Base-by-base conservation (phyloP, 768 basidiomycete species). In the Termitomyces sp. region DNA sequence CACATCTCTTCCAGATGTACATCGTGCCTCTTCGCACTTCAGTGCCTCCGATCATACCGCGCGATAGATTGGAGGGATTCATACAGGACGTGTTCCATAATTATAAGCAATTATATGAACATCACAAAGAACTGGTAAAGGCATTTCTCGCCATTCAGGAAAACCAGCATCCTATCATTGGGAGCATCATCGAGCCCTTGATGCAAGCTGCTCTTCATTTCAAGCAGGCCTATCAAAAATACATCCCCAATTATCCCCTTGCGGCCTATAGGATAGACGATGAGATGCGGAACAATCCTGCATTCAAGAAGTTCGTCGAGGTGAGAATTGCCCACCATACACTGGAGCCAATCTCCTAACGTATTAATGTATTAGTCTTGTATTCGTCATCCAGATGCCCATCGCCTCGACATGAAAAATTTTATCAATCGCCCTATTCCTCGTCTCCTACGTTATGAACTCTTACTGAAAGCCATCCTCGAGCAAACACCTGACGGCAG, bases 371-470 rank as follows among this genome's bases (percentile, higher is more conserved):
- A 42, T 11, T 42, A 80, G 77, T 71, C 74, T 65, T 78, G 78
- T 50, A 64, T 78, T 8, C 84, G 88, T 39, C 86, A 92, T 65
- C 83, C 87, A 0, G 88, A 89, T 58, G 84, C 93, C 0, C 86
- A 91, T 66, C 85, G 88, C 50, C 78, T 93, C 20, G 94, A 95
- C 68, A 89, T 98, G 84, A 94, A 95, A 69, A 88, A 81, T 63
- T 99, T 98, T 72, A 89, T 95, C 68, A 87, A 92, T 65, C 86
- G 94, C 44, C 93, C 95, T 1, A 95, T 96, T 63, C 91, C 93
- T 60, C 87, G 96, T 47, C 74, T 96, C 37, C 77, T 95, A 48
- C 89, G 95, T 52, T 97, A 98, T 69, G 88, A 91, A 62, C 78
- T 98, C 1, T 78, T 98, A 15, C 74, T 98, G 61, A 89, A 88